These are phyloP conservation scores for Fusarium camptoceras DNA, from an alignment of 2,329 filamentous ascomycete genomes.

Conservation along the genomic window DNA sequence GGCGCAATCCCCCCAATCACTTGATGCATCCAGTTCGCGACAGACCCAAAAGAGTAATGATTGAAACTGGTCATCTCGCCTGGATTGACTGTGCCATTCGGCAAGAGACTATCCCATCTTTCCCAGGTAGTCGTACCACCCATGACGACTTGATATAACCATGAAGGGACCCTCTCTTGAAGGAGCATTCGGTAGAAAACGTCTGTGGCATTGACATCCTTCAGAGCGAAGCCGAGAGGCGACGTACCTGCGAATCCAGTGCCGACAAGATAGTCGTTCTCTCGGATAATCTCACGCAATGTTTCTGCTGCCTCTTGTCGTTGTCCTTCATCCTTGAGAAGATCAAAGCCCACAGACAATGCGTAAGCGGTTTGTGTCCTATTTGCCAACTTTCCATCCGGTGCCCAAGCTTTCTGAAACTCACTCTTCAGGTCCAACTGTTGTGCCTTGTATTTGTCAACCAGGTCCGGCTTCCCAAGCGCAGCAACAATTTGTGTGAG, in stretches of 20 bases:
- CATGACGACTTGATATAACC: conserved; percentile 55
- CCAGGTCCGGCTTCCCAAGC: conserved; percentile 44
- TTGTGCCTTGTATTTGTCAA: conserved; percentile 33
- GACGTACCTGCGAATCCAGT: conserved; percentile 54
- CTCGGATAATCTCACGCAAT: conserved; percentile 50
- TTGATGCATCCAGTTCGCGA: conserved; percentile 40
- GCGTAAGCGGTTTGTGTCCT: conserved; percentile 56
- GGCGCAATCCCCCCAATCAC: background rate
- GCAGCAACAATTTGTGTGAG: conserved; percentile 50
- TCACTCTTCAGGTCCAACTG: conserved; percentile 32
- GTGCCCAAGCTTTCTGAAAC: conserved; percentile 47
- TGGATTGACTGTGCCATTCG: conserved; percentile 53
- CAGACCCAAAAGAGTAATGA: conserved; percentile 56
- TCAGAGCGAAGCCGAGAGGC: conserved; percentile 11
- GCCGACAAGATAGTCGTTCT: conserved; percentile 51
- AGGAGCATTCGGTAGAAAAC: conserved; percentile 52
- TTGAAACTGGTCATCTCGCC: conserved; percentile 58
- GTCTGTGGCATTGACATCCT: background rate
- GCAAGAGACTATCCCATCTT: conserved; percentile 55
- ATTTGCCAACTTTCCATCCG: conserved; percentile 48
- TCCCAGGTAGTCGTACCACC: conserved; percentile 58
- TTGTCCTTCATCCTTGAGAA: conserved; percentile 42
- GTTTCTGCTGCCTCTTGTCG: conserved; percentile 43
- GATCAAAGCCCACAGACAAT: conserved; percentile 53
- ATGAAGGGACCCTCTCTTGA: conserved; percentile 51